phyloP scores from a whole-genome alignment of 2,329 filamentous ascomycete species.

The Leptoxyphium fumago region DNA sequence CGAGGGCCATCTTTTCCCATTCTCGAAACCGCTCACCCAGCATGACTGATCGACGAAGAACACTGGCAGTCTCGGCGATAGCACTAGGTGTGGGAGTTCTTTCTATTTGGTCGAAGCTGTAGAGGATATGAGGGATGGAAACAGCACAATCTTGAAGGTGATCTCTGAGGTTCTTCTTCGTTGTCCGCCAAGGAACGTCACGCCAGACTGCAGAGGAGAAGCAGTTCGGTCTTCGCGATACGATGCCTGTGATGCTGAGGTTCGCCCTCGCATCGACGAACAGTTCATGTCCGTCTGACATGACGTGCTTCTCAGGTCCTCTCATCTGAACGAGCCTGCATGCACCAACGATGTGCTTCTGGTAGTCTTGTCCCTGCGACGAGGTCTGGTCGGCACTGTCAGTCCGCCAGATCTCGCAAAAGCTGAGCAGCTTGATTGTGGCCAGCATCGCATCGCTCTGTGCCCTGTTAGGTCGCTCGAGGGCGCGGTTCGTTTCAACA shows the following conservation, averaged over 20 bases:
- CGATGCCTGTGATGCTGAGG: not conserved
- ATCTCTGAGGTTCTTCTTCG: not conserved
- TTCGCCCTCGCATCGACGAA: not conserved
- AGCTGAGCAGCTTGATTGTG: not conserved
- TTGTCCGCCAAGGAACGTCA: not conserved
- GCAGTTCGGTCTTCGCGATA: not conserved
- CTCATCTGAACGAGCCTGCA: not conserved
- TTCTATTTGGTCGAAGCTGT: not conserved
- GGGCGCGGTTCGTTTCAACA: not conserved
- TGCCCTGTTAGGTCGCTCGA: not conserved
- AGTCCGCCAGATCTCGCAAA: not conserved
- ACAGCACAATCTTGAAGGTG: not conserved
- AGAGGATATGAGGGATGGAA: not conserved
- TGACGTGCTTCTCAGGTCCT: not conserved
- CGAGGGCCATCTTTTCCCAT: not conserved
- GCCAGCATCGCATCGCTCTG: not conserved
- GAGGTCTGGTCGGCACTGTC: not conserved
- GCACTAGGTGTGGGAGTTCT: not conserved
- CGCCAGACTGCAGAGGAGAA: not conserved
- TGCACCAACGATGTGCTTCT: not conserved
- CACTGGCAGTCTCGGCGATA: not conserved
- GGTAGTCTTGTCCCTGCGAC: not conserved
- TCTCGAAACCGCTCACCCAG: not conserved
- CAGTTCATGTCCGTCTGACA: not conserved
- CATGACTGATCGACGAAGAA: not conserved